phyloP scores from a whole-genome alignment of 148 eudicot genomes.

The Simmondsia chinensis region DNA sequence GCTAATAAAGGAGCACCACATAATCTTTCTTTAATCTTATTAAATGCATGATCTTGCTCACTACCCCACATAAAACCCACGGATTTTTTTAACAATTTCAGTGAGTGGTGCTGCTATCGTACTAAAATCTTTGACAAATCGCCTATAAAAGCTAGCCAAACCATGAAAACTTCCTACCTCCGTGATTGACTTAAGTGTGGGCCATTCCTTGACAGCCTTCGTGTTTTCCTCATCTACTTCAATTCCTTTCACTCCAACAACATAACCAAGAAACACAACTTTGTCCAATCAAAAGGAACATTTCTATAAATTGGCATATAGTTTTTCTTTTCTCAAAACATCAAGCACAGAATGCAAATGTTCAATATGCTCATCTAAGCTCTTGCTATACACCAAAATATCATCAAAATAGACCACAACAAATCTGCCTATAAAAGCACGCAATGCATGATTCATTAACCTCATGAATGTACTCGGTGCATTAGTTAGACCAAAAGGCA shows the following conservation, averaged over 20 bases:
- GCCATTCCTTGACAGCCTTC: constrained; percentile 4
- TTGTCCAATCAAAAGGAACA: neutral
- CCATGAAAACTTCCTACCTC: constrained; percentile 12
- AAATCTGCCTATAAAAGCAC: neutral
- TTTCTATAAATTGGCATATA: constrained; percentile 3
- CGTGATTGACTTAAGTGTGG: neutral
- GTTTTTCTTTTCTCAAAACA: constrained; percentile 1
- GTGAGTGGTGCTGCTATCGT: neutral
- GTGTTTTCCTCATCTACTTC: constrained; percentile 1
- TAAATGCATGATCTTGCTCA: neutral
- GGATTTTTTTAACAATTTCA: neutral
- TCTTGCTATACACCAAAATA: neutral
- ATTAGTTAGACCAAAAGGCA: constrained; percentile 2
- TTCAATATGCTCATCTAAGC: neutral
- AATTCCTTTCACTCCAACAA: neutral
- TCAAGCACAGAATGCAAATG: neutral
- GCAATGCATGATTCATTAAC: constrained; percentile 2
- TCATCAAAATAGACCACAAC: neutral
- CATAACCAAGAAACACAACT: constrained; percentile 1
- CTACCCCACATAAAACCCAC: neutral
- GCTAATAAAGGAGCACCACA: neutral
- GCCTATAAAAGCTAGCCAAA: constrained; percentile 3
- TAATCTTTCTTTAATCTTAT: neutral
- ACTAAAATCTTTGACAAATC: constrained; percentile 3
- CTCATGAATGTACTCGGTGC: constrained; percentile 5